Base-by-base conservation (phyloP, 345 rosid genomes). In the Abelmoschus esculentus region DNA sequence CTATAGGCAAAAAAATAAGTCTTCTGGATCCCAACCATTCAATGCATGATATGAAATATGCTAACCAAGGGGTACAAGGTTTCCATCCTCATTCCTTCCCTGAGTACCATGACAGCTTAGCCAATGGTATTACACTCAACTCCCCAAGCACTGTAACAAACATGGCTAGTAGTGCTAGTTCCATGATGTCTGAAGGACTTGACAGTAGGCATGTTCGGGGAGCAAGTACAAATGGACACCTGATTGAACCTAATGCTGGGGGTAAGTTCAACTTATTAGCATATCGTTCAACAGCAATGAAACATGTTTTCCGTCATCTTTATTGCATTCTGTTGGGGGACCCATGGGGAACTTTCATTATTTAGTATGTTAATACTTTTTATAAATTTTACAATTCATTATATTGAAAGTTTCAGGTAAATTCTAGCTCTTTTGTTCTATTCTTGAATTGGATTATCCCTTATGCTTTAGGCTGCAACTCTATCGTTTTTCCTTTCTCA, bases 81-180 rank as follows among this genome's bases (percentile, higher is more conserved):
- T 81, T 90, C 71, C 89, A 85, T 83, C 90, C 89, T 74, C 89
- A 79, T 83, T 88, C 97, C 40, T 78, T 90, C 28, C 89, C 96
- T 0, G 96, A 95, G 58, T 86, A 88, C 77, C 82, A 75, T 50
- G 90, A 88, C 77, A 76, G 77, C 79, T 75, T 88, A 53, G 75
- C 79, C 72, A 80, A 75, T 75, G 91, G 83, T 69, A 75, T 83
- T 81, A 78, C 81, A 59, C 82, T 75, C 77, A 87, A 78, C 69
- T 76, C 90, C 65, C 73, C 86, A 31, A 72, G 76, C 61, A 67
- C 81, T 49, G 69, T 78, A 69, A 70, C 81, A 46, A 84, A 74
- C 60, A 82, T 84, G 81, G 82, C 74, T 67, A 71, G 80, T 65
- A 84, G 78, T 74, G 71, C 72, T 47, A 78, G 84, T 73, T 52